Percentiles rank a stretch among this genome's conserved stretches.
phyloP scores from a whole-genome alignment of 345 rosid genomes.

The rapeseed (Brassica napus) region Da-Ae NC_063452.1:55416501-55417000 shows the following conservation, averaged over 20 bases:
- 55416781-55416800: conserved; percentile 26
- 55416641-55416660: background rate
- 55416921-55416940: conserved; percentile 28
- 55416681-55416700: background rate
- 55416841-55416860: conserved; percentile 60
- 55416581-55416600: background rate
- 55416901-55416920: conserved; percentile 45
- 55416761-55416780: conserved; percentile 7
- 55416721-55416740: conserved; percentile 9
- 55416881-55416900: conserved; percentile 71
- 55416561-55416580: background rate
- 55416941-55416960: conserved; percentile 58
- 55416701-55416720: conserved; percentile 12
- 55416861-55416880: conserved; percentile 71
- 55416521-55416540: background rate
- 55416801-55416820: conserved; percentile 82
- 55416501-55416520: background rate
- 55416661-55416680: background rate
- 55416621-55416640: background rate
- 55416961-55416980: conserved; percentile 51
- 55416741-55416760: background rate
- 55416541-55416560: background rate
- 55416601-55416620: conserved; percentile 1
- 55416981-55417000: conserved; percentile 49
- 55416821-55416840: conserved; percentile 45